Base-by-base conservation (phyloP, 1,139 yeast species). In the Lodderomyces orthopsilosis region DNA sequence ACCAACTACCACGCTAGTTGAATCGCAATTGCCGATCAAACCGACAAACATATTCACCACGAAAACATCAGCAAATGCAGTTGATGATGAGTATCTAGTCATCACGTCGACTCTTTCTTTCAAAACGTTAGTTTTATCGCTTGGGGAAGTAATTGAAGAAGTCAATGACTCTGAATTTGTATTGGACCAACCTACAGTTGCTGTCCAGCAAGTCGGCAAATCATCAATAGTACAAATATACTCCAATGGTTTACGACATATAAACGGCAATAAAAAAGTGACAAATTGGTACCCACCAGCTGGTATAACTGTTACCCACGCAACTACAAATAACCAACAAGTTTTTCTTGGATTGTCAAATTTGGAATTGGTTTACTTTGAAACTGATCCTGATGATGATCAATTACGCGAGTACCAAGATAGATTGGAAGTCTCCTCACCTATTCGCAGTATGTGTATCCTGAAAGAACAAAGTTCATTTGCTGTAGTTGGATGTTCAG, bases 201-300 rank as follows among this genome's bases (percentile, higher is more conserved):
- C 77, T 1, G 83, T 88, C 0, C 83, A 80, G 43, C 90, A 84
- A 55, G 73, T 91, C 42, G 95, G 95, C 0, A 55, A 54, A 2
- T 58, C 63, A 9, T 79, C 94, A 0, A 61, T 90, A 0, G 76
- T 85, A 3, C 98, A 93, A 58, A 74, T 91, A 1, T 85, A 87
- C 57, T 55, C 81, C 0, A 74, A 79, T 49, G 96, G 94, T n/a
- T 68, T 93, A 23, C 71, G 84, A 14, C 91, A 86, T 53, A 38
- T 45, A 4, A 49, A 46, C 5, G 46, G 42, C 4, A 41, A 41
- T 18, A 53, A 47, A 13, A 61, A 62, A 14, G 55, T 63, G 3
- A 70, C 79, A 6, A 86, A 86, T 50, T 93, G 98, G 98, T 71
- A 65, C 35, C 89, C 96, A 1, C 95, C 96, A 0, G 83, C 85